Conservation (phyloP, 169 alveolate genomes). For the Eimeria praecox region DNA sequence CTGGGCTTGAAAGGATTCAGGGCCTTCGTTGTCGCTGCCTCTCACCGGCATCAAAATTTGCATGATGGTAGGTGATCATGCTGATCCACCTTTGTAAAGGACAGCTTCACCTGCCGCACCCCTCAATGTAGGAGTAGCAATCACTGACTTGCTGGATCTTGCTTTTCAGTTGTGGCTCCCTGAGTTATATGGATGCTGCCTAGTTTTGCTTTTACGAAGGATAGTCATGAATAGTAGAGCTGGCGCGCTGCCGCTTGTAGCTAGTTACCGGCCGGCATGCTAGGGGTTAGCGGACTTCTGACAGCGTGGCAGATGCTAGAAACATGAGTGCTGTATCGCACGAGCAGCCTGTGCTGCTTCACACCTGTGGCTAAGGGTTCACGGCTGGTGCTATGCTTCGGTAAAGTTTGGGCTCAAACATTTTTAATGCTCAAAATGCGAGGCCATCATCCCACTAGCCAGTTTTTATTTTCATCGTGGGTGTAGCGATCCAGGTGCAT, state of each 20-base stretch:
- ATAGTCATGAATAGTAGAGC: neutral
- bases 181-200: neutral
- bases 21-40: neutral
- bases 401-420: neutral
- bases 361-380: neutral
- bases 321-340: neutral
- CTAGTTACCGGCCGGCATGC: neutral
- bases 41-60: neutral
- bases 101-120: neutral
- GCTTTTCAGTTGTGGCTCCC: neutral
- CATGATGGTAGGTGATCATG: conserved; percentile 21
- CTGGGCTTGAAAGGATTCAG: conserved; percentile 17
- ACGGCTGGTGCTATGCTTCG: neutral
- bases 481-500: conserved; percentile 57
- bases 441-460: neutral
- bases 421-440: too few relatives aligned
- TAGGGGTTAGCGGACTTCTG: neutral
- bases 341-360: neutral
- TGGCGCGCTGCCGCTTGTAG: neutral
- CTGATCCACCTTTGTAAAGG: neutral
- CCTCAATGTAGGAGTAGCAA: neutral
- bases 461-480: neutral
- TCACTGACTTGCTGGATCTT: neutral
- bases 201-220: neutral
- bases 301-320: neutral